Evolutionary conservation across 208 protist species (phyloP).

Genomic region (Novymonas esmeraldas): DNA sequence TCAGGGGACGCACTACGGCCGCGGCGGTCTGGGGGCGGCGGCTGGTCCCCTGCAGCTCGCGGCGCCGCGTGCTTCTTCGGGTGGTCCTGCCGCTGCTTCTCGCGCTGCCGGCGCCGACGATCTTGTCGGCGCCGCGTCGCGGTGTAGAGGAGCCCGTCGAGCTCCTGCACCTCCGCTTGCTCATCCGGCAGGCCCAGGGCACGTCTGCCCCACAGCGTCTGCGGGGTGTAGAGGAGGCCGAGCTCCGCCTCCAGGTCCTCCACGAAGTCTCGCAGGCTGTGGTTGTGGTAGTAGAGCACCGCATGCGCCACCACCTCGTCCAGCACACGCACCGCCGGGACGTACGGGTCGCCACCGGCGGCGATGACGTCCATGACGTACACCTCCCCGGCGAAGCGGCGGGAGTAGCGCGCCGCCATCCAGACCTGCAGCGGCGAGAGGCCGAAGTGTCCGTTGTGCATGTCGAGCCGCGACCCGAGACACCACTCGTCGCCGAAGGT

Average conservation of each 20-base stretch:
- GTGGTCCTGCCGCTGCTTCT: slow-evolving; percentile 5
- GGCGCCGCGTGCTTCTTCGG: too few relatives aligned
- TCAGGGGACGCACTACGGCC: too few relatives aligned
- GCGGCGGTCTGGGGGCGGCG: too few relatives aligned
- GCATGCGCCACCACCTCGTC: slow-evolving; percentile 88
- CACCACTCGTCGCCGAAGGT: slow-evolving; percentile 36
- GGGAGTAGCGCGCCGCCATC: slow-evolving; percentile 68
- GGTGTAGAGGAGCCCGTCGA: slow-evolving; percentile 30
- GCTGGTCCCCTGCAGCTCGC: too few relatives aligned
- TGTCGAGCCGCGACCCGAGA: slow-evolving; percentile 32
- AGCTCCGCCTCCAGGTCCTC: slow-evolving; percentile 62
- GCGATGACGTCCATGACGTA: slow-evolving; percentile 82
- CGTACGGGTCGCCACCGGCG: slow-evolving; percentile 60
- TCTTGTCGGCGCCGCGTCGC: slow-evolving; percentile 22
- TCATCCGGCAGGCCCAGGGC: slow-evolving; percentile 36
- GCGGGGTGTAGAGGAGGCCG: slow-evolving; percentile 65
- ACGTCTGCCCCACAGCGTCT: slow-evolving; percentile 51
- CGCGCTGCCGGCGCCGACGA: slow-evolving; percentile 13
- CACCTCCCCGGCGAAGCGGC: slow-evolving; percentile 63
- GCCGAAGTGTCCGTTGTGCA: slow-evolving; percentile 58
- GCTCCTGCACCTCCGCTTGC: slow-evolving; percentile 31
- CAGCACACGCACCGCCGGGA: slow-evolving; percentile 60
- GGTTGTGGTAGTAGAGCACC: slow-evolving; percentile 81
- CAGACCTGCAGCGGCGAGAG: slow-evolving; percentile 80
- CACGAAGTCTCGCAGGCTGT: slow-evolving; percentile 75